Evolutionary conservation across 2,329 filamentous ascomycete species (phyloP), one percentile per base, ranked within the genome.

Genomic region (Clonostachys rosea): DNA sequence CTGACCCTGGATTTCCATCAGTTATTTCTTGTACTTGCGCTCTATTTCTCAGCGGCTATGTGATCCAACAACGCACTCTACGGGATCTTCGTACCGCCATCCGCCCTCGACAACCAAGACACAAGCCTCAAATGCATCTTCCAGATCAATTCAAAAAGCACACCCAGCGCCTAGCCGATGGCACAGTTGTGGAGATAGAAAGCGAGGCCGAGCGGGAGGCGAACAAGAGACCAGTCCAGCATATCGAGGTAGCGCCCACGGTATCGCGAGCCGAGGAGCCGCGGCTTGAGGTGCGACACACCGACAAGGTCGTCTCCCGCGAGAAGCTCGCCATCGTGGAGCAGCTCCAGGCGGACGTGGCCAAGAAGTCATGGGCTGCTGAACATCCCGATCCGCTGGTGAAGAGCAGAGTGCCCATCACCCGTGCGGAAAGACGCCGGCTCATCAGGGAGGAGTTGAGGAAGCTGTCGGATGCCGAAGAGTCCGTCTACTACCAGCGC

Each of bases 31-130:
- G 89, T 67, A 95, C 91, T 4, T 66, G 84, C 36, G 80, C 91
- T 5, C 82, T 96, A 24, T 96, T 96, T 65, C 75, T 96, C 34
- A 90, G 88, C 45, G 91, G 91, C 58, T 96, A 95, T 64, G 79
- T 84, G 4, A 78, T 96, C 46, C 91, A 96, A 60, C 91, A 96
- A 66, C 83, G 89, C 57, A 94, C 90, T 1, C 81, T 96, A 5
- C 80, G 79, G 52, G 85, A 86, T 56, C 77, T 96, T 34, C 87
- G 92, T 57, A 73, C 76, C 47, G 87, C 87, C 16, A 85, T 96
- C 57, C 78, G 77, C 54, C 67, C 67, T 6, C 59, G 60, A 12
- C 47, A 50, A 8, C 47, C 77, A 74, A 44, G 61, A 52, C 64
- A 72, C 59, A 68, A 60, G 9, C 70, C 69, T 2, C 74, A 73